Base-by-base conservation (phyloP, 306 rosid species). In the Canavalia gladiata region DNA sequence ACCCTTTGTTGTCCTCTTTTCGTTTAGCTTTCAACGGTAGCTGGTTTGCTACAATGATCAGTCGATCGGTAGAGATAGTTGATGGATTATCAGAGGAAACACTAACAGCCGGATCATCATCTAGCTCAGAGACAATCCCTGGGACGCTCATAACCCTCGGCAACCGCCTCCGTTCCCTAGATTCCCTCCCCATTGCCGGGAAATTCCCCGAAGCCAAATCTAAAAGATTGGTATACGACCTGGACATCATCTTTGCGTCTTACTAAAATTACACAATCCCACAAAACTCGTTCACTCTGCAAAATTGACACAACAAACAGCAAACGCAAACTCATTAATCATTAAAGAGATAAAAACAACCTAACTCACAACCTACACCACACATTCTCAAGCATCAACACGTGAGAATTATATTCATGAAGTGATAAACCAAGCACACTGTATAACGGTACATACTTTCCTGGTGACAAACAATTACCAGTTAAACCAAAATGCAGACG, bases 141-240 rank as follows among this genome's bases (percentile, higher is more conserved):
- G 97, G 93, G 54, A 91, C 92, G 68, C 90, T 86, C 91, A 82
- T 87, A 71, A 88, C 90, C 86, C 94, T 87, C 0, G 92, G 84
- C 82, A 92, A 12, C 87, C 97, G 77, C 81, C 75, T 88, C 75
- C 88, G 70, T 39, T 81, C 89, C 83, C 74, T 82, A 35, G 45
- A 2, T 66, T 79, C 84, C 60, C 81, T 82, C 8, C 87, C 88
- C 90, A 90, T 84, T 52, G 86, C 82, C 18, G 91, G 90, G 78
- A 90, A 92, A 84, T 92, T 90, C 85, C 97, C 95, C 0, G 94
- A 87, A 79, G 92, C 95, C 94, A 92, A 90, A 85, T 92, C 95
- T 80, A 88, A 83, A 74, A 92, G 95, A 86, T 92, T 90, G 4
- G 94, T 76, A 69, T 90, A 92, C 31, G 97, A 92, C 56, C 88